phyloP scores from a whole-genome alignment of 139 green algal genomes.

The Astrephomene gubernaculifera region DNA sequence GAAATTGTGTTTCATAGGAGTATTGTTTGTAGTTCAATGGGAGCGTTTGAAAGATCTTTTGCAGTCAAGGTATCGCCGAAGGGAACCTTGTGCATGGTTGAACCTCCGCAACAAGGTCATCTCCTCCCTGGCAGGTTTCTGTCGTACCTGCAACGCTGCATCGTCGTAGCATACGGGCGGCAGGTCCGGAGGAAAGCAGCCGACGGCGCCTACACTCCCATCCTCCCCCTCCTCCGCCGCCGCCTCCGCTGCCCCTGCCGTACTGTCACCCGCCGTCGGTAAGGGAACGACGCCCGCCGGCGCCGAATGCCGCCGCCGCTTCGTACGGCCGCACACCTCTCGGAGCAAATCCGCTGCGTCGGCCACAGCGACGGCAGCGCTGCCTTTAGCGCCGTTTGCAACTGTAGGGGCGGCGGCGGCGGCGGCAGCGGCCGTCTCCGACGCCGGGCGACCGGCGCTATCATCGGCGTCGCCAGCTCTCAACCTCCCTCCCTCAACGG shows the following conservation, averaged over 20 bases:
- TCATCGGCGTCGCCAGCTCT: neutral
- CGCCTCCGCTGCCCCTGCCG: neutral
- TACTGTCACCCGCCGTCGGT: no score
- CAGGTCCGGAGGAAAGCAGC: conserved; percentile 4
- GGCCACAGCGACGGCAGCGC: neutral
- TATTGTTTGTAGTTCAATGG: no score
- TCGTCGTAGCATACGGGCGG: conserved; percentile 20
- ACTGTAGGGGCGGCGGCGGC: neutral
- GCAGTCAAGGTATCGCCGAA: no score
- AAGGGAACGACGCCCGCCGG: no score
- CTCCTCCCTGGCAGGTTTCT: no score
- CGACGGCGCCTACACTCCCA: neutral
- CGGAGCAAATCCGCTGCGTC: conserved; percentile 6
- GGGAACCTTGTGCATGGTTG: no score
- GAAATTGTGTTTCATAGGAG: no score
- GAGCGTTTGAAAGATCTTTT: no score
- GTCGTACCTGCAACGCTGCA: conserved; percentile 14
- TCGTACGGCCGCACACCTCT: neutral
- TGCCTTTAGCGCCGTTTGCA: neutral
- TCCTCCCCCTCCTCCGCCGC: neutral
- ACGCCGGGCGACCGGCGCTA: neutral
- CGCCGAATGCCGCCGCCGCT: conserved; percentile 9
- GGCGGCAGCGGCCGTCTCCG: neutral
- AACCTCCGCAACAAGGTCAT: no score
- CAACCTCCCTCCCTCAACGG: neutral